phyloP scores from a whole-genome alignment of 2,329 filamentous ascomycete species.

The Penicillium sp. region DNA sequence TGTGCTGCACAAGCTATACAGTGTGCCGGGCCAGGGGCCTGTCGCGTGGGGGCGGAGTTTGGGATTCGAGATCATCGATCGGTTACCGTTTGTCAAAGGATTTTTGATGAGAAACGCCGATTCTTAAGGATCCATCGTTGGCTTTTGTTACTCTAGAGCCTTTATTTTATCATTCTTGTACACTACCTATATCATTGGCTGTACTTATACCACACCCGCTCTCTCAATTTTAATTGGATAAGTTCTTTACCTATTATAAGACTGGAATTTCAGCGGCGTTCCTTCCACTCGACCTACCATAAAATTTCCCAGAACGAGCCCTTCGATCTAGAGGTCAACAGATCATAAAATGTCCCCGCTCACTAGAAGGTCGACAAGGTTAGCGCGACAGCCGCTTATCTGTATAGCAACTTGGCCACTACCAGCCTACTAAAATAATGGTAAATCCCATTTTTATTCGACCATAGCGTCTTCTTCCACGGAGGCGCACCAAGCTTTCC shows the following conservation, averaged over 20 bases:
- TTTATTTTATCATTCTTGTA: background rate
- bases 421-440: background rate
- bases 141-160: background rate
- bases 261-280: background rate
- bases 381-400: background rate
- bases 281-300: background rate
- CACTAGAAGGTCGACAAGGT: background rate
- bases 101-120: constrained; percentile 79
- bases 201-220: background rate
- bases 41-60: constrained; percentile 79
- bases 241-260: background rate
- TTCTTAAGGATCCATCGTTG: constrained; percentile 23
- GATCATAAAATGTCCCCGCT: background rate
- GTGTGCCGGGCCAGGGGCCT: constrained; percentile 72
- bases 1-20: constrained; percentile 91
- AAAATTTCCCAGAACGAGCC: too few relatives aligned
- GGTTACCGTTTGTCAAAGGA: constrained; percentile 74
- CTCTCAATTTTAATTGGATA: background rate
- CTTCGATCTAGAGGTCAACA: too few relatives aligned
- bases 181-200: background rate
- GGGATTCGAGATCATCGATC: constrained; percentile 77
- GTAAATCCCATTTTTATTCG: background rate
- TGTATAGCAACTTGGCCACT: background rate
- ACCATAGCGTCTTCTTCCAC: background rate
- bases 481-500: background rate